Base-by-base conservation (phyloP, 1,284 basidiomycete genomes). In the Sporisorium reilianum region DNA sequence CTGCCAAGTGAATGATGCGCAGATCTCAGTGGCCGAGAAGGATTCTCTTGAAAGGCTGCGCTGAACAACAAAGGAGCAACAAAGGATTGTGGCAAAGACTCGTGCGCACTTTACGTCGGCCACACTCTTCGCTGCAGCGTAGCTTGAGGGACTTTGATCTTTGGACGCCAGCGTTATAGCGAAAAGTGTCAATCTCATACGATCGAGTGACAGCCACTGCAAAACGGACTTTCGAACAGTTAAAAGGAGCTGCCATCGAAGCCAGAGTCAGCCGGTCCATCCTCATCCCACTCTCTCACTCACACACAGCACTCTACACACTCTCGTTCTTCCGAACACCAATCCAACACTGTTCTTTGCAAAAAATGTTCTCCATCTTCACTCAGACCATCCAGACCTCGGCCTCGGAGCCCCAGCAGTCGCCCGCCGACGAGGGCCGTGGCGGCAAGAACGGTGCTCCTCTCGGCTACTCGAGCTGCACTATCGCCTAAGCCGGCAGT, bases 341-440 rank as follows among this genome's bases (percentile, higher is more conserved):
- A 53, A 38, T n/a, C 40, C 38, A 48, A 34, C 40, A 41, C 54
- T 55, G 22, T 58, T 14, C 40, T 46, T 44, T 57, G 9, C 32
- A 20, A 63, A 36, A 53, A 70, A n/a, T 70, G 67, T 54, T 70
- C 54, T 60, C 67, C 54, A 64, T 64, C 57, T 70, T 70, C 49
- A 30, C 52, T 42, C 66, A 69, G 66, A 46, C 56, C 20, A 42
- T 58, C 45, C 60, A 64, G 56, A 63, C 56, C 50, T 64, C 61
- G 40, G 62, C 58, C 30, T 36, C 67, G 9, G 61, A 70, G 62
- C 32, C 57, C 40, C 57, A 64, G 57, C 23, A 48, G 36, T 6
- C 46, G 5, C 60, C 60, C 42, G 42, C 41, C 41, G 23, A 56
- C 41, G 28, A 49, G n/a, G 59, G 59, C n/a, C 23, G 38, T n/a